Evolutionary conservation across 148 eudicot species (phyloP).

Genomic region (Heliamphora exappendiculata): DNA sequence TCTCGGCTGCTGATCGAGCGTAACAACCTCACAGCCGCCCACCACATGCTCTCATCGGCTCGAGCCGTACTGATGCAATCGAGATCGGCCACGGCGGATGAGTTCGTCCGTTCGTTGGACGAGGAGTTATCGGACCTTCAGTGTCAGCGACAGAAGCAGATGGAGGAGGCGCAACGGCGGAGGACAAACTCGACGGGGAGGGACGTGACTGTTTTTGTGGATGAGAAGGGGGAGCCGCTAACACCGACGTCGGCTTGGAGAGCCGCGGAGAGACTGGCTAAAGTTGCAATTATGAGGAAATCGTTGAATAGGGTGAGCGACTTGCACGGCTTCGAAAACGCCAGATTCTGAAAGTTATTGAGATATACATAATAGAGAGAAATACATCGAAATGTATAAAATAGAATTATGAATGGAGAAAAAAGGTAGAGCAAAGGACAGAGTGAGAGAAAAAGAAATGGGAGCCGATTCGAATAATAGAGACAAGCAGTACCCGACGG

Average conservation of each 20-base stretch:
- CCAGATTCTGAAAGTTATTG: slow-evolving; percentile 47
- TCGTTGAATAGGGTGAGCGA: slow-evolving; percentile 80
- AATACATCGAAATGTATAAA: background rate
- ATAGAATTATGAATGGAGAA: background rate
- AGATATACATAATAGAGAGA: background rate
- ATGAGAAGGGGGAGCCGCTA: slow-evolving; percentile 69
- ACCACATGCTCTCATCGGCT: slow-evolving; percentile 59
- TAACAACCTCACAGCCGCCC: slow-evolving; percentile 53
- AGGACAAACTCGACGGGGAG: slow-evolving; percentile 19
- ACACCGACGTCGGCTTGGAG: slow-evolving; percentile 98
- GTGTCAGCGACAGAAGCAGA: slow-evolving; percentile 36
- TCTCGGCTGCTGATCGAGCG: slow-evolving; percentile 48
- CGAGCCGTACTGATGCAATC: slow-evolving; percentile 54
- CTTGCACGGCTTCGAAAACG: slow-evolving; percentile 96
- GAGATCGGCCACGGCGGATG: slow-evolving; percentile 37
- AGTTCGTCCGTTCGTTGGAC: slow-evolving; percentile 44
- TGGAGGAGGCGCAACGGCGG: slow-evolving; percentile 14
- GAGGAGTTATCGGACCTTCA: slow-evolving; percentile 57
- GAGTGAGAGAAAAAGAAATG: background rate
- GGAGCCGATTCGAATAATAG: background rate
- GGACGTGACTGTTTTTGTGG: slow-evolving; percentile 22
- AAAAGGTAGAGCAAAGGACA: background rate
- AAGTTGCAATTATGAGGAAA: slow-evolving; percentile 86
- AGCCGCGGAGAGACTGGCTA: slow-evolving; percentile 91
- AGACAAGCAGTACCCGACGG: slow-evolving; percentile 18